Conservation (phyloP, 2,329 filamentous ascomycete genomes). For the Venturiaceae sp. region DNA sequence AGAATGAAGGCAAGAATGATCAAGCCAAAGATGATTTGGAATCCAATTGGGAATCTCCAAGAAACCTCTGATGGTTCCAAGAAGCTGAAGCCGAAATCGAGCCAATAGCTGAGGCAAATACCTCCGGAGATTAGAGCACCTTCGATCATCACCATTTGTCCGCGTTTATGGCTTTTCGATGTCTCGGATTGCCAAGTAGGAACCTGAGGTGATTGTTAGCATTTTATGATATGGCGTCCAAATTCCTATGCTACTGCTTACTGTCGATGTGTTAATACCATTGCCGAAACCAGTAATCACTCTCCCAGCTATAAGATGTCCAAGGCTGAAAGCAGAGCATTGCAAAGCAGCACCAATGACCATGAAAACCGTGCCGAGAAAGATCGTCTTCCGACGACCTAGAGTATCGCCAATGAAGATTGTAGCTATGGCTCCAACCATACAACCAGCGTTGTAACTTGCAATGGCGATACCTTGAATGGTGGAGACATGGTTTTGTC, state of each 20-base stretch:
- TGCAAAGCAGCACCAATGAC: conserved; percentile 51
- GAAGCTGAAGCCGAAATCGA: conserved; percentile 36
- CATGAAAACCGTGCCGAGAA: conserved; percentile 50
- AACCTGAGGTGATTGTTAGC: conserved; percentile 18
- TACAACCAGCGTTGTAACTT: conserved; percentile 30
- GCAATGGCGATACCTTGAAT: conserved; percentile 26
- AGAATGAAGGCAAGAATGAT: conserved; percentile 40
- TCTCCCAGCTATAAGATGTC: conserved; percentile 36
- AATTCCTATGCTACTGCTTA: background rate
- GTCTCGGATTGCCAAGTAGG: conserved; percentile 39
- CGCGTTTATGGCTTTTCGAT: conserved; percentile 34
- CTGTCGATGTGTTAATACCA: conserved; percentile 29
- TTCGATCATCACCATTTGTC: conserved; percentile 38
- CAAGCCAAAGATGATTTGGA: conserved; percentile 47
- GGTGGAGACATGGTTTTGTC: conserved; percentile 22
- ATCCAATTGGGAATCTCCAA: conserved; percentile 48
- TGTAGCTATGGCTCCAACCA: conserved; percentile 31
- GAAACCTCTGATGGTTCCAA: conserved; percentile 29
- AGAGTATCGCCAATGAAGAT: conserved; percentile 47
- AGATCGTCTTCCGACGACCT: conserved; percentile 47
- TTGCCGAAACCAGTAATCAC: conserved; percentile 40
- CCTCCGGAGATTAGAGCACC: conserved; percentile 36
- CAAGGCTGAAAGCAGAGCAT: conserved; percentile 36
- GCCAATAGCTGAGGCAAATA: conserved; percentile 32
- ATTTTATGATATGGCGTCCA: background rate